Percentiles rank a stretch among this genome's conserved stretches.
These are phyloP conservation scores for Penicillium steckii DNA, from an alignment of 495 filamentous ascomycete genomes.

Conservation along the genomic window DNA sequence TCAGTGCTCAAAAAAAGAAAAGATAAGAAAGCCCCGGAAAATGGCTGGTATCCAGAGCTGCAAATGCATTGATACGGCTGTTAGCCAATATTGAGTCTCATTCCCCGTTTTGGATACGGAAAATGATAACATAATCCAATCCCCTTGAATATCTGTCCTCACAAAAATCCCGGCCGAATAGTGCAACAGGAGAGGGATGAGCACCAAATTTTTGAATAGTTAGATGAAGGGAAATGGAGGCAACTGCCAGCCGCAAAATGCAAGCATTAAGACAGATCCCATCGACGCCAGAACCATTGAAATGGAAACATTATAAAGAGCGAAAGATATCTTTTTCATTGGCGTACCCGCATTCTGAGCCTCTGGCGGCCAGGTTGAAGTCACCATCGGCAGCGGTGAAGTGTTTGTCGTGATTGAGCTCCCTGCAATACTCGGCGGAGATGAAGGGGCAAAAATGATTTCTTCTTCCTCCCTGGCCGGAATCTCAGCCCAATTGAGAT, in stretches of 20 bases:
- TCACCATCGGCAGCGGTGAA: background rate
- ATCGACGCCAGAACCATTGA: background rate
- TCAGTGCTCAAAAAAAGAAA: too few species aligned
- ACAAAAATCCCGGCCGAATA: background rate
- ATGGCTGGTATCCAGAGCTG: too few species aligned
- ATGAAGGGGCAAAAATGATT: background rate
- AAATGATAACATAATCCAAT: too few species aligned
- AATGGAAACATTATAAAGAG: background rate
- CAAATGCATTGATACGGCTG: too few species aligned
- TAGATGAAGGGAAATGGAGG: background rate
- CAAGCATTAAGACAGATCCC: background rate
- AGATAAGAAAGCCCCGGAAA: too few species aligned
- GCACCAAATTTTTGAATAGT: background rate
- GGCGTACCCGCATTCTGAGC: background rate
- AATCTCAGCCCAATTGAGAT: background rate
- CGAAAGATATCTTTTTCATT: background rate
- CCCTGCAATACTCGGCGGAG: background rate
- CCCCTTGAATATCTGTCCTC: background rate
- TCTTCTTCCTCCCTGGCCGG: background rate
- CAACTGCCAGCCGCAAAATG: background rate
- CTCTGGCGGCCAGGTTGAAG: background rate
- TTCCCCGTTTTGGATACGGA: too few species aligned
- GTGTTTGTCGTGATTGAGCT: background rate
- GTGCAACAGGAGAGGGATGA: too few species aligned
- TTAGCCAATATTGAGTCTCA: too few species aligned